Percentiles rank a stretch among this genome's conserved stretches.
Conservation (phyloP, 2,329 filamentous ascomycete species). For the Gyromitra esculenta region DNA sequence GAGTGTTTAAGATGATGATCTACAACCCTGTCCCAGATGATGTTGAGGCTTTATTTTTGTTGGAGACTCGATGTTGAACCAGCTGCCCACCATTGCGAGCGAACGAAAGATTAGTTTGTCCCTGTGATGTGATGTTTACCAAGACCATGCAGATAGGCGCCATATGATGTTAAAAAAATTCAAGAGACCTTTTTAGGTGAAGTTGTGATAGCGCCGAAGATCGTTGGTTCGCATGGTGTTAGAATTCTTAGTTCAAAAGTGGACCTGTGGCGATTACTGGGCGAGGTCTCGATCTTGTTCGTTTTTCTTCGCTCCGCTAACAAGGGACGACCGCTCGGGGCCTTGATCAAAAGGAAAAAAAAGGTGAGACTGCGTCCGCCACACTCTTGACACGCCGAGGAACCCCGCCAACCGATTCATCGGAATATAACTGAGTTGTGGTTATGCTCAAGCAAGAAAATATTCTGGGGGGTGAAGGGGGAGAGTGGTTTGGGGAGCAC, state of each 20-base stretch:
- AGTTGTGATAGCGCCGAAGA: constrained; percentile 44
- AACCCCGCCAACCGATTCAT: constrained; percentile 56
- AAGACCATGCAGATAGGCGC: constrained; percentile 48
- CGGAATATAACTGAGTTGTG: constrained; percentile 50
- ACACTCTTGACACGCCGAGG: constrained; percentile 53
- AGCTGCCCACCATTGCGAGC: constrained; percentile 16
- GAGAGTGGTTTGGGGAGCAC: constrained; percentile 36
- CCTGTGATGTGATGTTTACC: constrained; percentile 52
- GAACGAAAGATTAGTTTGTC: constrained; percentile 47
- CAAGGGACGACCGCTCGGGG: constrained; percentile 47
- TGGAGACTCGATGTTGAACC: constrained; percentile 44
- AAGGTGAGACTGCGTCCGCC: constrained; percentile 52
- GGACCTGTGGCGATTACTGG: constrained; percentile 52
- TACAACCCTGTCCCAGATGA: constrained; percentile 50
- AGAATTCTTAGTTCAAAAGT: constrained; percentile 44
- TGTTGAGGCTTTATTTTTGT: constrained; percentile 54
- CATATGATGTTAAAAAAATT: constrained; percentile 44
- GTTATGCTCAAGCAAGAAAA: constrained; percentile 46
- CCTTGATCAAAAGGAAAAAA: constrained; percentile 43
- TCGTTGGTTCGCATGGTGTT: constrained; percentile 49
- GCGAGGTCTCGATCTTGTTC: constrained; percentile 52
- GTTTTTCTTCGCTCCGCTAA: constrained; percentile 51
- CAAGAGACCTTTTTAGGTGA: constrained; percentile 48
- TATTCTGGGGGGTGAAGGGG: constrained; percentile 20
- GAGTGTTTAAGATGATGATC: constrained; percentile 54